Base-by-base conservation (phyloP, 1,139 yeast species). In the Saccharomycopsis hybrid region DNA sequence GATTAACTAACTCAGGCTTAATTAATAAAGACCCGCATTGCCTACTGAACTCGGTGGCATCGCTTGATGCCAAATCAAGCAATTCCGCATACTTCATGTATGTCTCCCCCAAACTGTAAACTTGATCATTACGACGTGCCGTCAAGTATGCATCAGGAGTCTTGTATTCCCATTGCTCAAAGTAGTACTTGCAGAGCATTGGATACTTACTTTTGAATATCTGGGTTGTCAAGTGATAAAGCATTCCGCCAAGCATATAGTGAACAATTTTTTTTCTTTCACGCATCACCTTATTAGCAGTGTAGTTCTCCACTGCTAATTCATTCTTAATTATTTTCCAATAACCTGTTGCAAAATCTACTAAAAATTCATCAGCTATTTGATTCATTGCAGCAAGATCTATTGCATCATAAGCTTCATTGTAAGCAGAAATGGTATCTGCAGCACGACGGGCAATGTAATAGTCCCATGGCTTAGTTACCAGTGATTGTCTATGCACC, bases 401-500 rank as follows among this genome's bases (percentile, higher is more conserved):
- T 28, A 13, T 44, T 5, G 27, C n/a, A 38, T 29, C 24, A n/a
- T 28, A 28, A 13, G 32, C n/a, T 3, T 28, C 31, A 13, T 44
- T 27, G 13, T 37, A 37, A 4, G 29, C 27, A 13, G 37, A n/a
- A 3, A 44, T 7, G 5, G 30, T 3, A 2, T 2, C 25, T 8
- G 11, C 9, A 27, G 30, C 27, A 24, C 30, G 39, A 25, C 25
- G 40, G 28, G 33, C 43, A 4, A 46, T 46, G 27, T 40, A 46
- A 25, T 39, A 41, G 30, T 46, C 48, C 44, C 43, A 41, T 8
- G 47, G 47, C 24, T 29, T 39, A 37, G 30, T 13, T n/a, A 27
- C 28, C 9, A 37, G 42, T 13, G 39, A 31, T 8, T 8, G 29
- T 37, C 42, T 24, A 3, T 30, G 18, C 18, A 37, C 30, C 13